Evolutionary conservation across 768 basidiomycete species (phyloP).

Genomic region (Serpula lacrymans): DNA sequence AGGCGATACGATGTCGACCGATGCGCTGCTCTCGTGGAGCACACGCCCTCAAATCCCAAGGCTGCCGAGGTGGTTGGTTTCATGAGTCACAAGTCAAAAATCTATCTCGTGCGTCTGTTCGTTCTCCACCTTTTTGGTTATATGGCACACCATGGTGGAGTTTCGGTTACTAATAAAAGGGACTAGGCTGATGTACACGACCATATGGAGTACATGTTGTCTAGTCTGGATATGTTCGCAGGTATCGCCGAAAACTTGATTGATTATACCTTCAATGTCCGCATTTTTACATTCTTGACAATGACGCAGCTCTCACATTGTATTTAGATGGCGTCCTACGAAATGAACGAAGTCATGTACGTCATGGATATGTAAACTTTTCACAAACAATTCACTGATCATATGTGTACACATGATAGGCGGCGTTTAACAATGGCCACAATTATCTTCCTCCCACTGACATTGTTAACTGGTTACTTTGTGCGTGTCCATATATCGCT

Average conservation of each 20-base stretch:
- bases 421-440: constrained; percentile 65
- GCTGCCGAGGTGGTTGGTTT: constrained; percentile 48
- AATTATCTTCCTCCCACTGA: constrained; percentile 69
- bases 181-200: constrained; percentile 75
- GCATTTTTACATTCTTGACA: constrained; percentile 16
- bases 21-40: constrained; percentile 53
- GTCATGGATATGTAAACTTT: constrained; percentile 13
- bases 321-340: constrained; percentile 62
- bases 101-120: constrained; percentile 51
- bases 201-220: constrained; percentile 70
- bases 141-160: no score
- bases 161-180: no score
- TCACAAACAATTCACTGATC: background rate
- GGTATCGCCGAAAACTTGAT: constrained; percentile 70
- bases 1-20: constrained; percentile 70
- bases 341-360: constrained; percentile 74
- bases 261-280: constrained; percentile 70
- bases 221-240: constrained; percentile 70
- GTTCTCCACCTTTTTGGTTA: no score
- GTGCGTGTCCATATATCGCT: constrained; percentile 34
- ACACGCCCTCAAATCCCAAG: constrained; percentile 1
- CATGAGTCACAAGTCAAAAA: constrained; percentile 67
- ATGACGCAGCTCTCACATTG: background rate
- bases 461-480: constrained; percentile 69
- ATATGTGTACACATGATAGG: constrained; percentile 29